Percentiles rank a stretch among this genome's conserved stretches.
Evolutionary conservation across 2,329 filamentous ascomycete genomes (phyloP).

Genomic region (Apiospora hydei): DNA sequence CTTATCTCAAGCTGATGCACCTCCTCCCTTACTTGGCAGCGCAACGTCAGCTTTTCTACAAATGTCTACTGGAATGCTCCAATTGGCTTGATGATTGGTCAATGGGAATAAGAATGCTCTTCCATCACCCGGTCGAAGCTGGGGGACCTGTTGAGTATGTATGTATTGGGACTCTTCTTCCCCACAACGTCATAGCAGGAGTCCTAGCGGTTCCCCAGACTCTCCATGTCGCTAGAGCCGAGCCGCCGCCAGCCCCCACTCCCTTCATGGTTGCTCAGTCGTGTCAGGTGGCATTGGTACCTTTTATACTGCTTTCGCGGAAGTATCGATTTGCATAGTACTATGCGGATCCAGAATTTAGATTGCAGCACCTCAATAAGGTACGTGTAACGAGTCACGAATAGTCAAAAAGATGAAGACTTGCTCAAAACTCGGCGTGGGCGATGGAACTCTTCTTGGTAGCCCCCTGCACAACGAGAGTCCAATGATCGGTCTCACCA

Average conservation of each 20-base stretch:
- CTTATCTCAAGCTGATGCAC: not conserved
- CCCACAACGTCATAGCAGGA: not conserved
- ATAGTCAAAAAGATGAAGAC: not conserved
- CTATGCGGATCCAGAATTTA: too few relatives aligned
- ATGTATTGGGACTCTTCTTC: not conserved
- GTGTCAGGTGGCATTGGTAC: not conserved
- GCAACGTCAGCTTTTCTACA: not conserved
- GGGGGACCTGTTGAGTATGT: not conserved
- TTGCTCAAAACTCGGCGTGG: not conserved
- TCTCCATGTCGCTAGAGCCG: conserved; percentile 4
- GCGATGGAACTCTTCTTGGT: not conserved
- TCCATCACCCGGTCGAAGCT: not conserved
- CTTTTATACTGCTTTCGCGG: not conserved
- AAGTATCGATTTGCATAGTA: too few relatives aligned
- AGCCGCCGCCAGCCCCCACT: not conserved
- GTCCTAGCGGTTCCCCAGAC: conserved; percentile 10
- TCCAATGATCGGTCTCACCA: not conserved
- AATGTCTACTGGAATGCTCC: too few relatives aligned
- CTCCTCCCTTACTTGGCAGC: not conserved
- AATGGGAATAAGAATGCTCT: not conserved
- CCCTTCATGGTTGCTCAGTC: too few relatives aligned
- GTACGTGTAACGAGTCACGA: not conserved
- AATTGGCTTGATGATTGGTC: not conserved
- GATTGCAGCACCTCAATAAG: not conserved
- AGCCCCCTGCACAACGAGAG: not conserved